These are phyloP conservation scores for Entoloma clypeatum DNA, from an alignment of 1,284 basidiomycete genomes.

Conservation along the genomic window DNA sequence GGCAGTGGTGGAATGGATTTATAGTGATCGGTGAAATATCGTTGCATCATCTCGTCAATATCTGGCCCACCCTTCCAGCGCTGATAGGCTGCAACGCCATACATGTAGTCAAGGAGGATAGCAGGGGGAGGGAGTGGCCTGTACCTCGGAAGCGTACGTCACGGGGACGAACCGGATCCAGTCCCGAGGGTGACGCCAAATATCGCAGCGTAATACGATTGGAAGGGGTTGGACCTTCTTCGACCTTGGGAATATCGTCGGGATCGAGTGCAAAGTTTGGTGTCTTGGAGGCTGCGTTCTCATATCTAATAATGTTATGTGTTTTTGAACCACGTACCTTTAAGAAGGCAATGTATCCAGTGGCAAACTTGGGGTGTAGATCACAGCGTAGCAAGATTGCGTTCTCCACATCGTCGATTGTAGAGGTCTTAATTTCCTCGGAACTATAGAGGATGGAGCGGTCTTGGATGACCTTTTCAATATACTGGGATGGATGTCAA, in stretches of 20 bases:
- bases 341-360: neutral
- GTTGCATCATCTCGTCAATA: neutral
- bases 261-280: constrained; percentile 8
- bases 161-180: neutral
- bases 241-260: constrained; percentile 9
- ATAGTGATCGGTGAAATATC: neutral
- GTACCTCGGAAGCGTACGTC: constrained; percentile 4
- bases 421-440: too few species aligned
- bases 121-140: constrained; percentile 2
- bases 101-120: constrained; percentile 11
- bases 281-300: neutral
- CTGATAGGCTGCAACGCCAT: constrained; percentile 11
- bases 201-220: constrained; percentile 12
- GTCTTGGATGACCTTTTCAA: constrained; percentile 1
- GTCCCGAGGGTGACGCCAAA: constrained; percentile 1
- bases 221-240: constrained; percentile 5
- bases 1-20: neutral
- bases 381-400: neutral
- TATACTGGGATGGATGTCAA: constrained; percentile 4
- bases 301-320: neutral
- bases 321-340: neutral
- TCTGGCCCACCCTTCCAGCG: constrained; percentile 3
- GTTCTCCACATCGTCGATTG: neutral
- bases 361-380: neutral
- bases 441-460: constrained; percentile 3